These are phyloP conservation scores for Favolaschia claudopus DNA, from an alignment of 768 basidiomycete genomes.

Conservation along the genomic window DNA sequence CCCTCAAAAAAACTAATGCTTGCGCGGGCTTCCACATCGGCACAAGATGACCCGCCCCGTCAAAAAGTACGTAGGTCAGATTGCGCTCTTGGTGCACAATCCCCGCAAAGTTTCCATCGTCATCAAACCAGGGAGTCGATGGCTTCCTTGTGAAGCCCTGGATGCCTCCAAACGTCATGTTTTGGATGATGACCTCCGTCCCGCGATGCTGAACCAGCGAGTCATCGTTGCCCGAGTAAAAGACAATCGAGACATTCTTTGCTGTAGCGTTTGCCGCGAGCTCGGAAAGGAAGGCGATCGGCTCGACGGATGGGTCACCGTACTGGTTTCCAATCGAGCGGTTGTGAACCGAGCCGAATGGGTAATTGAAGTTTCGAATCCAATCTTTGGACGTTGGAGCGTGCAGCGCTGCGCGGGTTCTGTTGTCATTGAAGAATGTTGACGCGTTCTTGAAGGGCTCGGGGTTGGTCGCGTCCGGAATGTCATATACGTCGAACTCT, in stretches of 20 bases:
- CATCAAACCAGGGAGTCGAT: conserved; percentile 56
- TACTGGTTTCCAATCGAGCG: conserved; percentile 8
- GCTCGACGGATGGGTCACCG: conserved; percentile 37
- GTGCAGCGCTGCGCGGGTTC: conserved; percentile 55
- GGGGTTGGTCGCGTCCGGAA: conserved; percentile 51
- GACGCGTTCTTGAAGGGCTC: conserved; percentile 30
- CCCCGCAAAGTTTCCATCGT: conserved; percentile 51
- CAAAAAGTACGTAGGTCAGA: conserved; percentile 39
- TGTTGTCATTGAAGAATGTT: conserved; percentile 39
- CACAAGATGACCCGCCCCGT: conserved; percentile 30
- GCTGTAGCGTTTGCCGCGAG: conserved; percentile 54
- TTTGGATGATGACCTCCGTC: conserved; percentile 51
- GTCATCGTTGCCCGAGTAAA: conserved; percentile 39
- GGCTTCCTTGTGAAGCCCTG: conserved; percentile 59
- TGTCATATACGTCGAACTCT: conserved; percentile 35
- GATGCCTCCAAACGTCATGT: conserved; percentile 62
- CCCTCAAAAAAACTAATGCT: conserved; percentile 52
- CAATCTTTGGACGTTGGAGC: conserved; percentile 51
- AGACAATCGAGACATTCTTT: conserved; percentile 43
- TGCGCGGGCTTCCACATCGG: conserved; percentile 30
- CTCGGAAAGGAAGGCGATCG: conserved; percentile 55
- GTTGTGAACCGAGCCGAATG: conserved; percentile 20
- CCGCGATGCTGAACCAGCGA: conserved; percentile 53
- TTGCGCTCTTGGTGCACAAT: conserved; percentile 62
- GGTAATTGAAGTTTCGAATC: conserved; percentile 27